These are phyloP conservation scores for Cochlearia excelsa DNA, from an alignment of 345 rosid species.

Conservation along the genomic window DNA sequence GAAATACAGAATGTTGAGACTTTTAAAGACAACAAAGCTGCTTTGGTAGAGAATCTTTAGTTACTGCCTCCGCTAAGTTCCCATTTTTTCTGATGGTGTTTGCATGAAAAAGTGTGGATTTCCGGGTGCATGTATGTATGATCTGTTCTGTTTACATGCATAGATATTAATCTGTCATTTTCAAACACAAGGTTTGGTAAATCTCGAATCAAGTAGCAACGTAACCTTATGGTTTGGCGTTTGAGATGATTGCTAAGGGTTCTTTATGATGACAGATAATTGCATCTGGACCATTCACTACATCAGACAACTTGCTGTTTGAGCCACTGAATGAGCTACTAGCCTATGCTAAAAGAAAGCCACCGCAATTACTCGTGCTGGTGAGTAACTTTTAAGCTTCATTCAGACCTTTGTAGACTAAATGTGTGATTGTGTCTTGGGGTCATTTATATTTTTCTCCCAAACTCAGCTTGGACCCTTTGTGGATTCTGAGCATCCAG, in stretches of 20 bases:
- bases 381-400: slow-evolving; percentile 35
- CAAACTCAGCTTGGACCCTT: slow-evolving; percentile 82
- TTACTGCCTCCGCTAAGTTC: too few species aligned
- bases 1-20: too few species aligned
- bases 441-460: slow-evolving; percentile 4
- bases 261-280: slow-evolving; percentile 49
- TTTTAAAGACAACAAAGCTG: too few species aligned
- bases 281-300: slow-evolving; percentile 91
- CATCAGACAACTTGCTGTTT: slow-evolving; percentile 73
- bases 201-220: too few species aligned
- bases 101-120: too few species aligned
- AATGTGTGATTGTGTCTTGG: slow-evolving; percentile 1
- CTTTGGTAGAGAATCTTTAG: too few species aligned
- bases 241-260: not conserved
- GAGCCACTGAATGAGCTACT: slow-evolving; percentile 87
- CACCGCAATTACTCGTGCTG: slow-evolving; percentile 75
- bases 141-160: too few species aligned
- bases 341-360: slow-evolving; percentile 76
- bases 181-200: too few species aligned
- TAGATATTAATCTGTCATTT: too few species aligned
- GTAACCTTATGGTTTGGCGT: too few species aligned
- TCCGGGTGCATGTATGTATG: too few species aligned
- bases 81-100: too few species aligned
- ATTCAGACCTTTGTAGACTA: slow-evolving; percentile 9
- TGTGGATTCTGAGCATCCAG: slow-evolving; percentile 87